Conservation (phyloP, 176 grass and related monocot genomes). For the Musa itinerans region DNA sequence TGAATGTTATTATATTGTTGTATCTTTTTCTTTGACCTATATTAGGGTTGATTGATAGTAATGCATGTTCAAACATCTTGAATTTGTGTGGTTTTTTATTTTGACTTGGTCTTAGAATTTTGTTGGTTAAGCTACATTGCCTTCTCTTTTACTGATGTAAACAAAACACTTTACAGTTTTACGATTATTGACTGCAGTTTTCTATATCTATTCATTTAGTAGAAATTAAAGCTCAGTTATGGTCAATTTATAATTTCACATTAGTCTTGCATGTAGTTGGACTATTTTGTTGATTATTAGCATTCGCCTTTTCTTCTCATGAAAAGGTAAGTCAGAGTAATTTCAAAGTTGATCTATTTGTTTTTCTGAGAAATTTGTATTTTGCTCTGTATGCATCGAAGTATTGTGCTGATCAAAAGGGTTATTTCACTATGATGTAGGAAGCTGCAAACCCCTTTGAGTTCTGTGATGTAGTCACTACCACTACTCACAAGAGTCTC, state of each 20-base stretch:
- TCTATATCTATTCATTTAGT: background rate
- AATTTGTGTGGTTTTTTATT: background rate
- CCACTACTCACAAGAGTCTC: conserved; percentile 93
- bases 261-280: background rate
- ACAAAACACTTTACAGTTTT: background rate
- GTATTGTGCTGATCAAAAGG: background rate
- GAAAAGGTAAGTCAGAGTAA: background rate
- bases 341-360: background rate
- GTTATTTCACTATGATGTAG: conserved; percentile 21
- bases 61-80: background rate
- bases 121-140: background rate
- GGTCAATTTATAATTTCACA: background rate
- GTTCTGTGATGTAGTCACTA: conserved; percentile 86
- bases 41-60: no score
- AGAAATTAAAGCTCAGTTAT: background rate
- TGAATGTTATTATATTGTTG: no score
- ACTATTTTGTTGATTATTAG: background rate
- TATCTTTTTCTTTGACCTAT: no score
- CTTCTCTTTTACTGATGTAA: background rate
- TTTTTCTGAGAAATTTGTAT: background rate
- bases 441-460: conserved; percentile 97
- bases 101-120: background rate
- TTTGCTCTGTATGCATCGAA: background rate
- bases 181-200: background rate
- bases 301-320: background rate